Percentiles rank a stretch among this genome's conserved stretches.
phyloP scores from a whole-genome alignment of 1,284 basidiomycete species.

The Microbotryum lychnidis-dioicae region DNA sequence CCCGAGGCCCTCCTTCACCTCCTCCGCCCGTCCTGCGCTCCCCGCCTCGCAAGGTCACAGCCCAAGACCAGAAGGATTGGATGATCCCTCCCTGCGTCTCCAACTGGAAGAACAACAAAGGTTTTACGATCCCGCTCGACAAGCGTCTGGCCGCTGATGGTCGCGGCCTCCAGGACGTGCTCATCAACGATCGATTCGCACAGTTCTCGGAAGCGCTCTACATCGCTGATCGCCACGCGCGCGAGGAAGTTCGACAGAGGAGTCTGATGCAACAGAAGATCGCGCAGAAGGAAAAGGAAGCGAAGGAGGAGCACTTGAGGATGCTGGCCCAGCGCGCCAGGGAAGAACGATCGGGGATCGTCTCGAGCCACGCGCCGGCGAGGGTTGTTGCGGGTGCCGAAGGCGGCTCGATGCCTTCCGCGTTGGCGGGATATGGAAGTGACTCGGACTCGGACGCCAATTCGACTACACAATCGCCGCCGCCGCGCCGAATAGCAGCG shows the following conservation, averaged over 20 bases:
- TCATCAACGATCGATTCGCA: conserved; percentile 99
- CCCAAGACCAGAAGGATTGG: conserved; percentile 98
- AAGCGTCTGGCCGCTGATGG: conserved; percentile 98
- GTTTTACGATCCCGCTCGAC: conserved; percentile 97
- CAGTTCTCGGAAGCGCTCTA: conserved; percentile 96
- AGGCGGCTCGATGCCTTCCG: not conserved
- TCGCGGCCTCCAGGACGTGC: conserved; percentile 91
- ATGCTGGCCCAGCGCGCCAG: conserved; percentile 88
- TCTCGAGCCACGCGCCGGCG: conserved; percentile 39
- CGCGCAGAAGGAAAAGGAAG: conserved; percentile 93
- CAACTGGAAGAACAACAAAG: conserved; percentile 99
- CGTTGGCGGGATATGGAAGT: conserved; percentile 24
- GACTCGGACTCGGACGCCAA: conserved; percentile 18
- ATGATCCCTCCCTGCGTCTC: conserved; percentile 99
- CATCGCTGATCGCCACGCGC: conserved; percentile 93
- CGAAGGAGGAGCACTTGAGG: conserved; percentile 92
- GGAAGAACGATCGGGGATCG: conserved; percentile 78
- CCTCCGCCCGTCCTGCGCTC: conserved; percentile 94
- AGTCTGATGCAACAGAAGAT: conserved; percentile 96
- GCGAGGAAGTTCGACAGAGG: conserved; percentile 94
- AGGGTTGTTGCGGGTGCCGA: conserved; percentile 39
- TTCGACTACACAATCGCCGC: conserved; percentile 1
- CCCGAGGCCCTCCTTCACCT: conserved; percentile 86
- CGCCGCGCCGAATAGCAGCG: not conserved
- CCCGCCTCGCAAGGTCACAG: conserved; percentile 90